Evolutionary conservation across 495 filamentous ascomycete genomes (phyloP).

Genomic region (Penicillium crystallinum): DNA sequence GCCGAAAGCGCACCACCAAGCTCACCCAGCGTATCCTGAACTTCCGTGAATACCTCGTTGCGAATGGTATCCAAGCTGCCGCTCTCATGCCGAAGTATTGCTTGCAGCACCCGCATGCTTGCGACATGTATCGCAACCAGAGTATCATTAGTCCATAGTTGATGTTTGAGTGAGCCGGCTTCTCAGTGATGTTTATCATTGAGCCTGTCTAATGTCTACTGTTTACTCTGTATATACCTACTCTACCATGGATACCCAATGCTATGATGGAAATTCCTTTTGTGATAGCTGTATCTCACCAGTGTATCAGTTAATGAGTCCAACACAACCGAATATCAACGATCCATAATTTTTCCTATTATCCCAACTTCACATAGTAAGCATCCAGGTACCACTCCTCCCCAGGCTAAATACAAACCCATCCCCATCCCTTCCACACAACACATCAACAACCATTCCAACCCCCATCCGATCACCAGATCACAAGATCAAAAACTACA

Average conservation of each 20-base stretch:
- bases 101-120: slow-evolving; percentile 51
- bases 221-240: slow-evolving; percentile 1
- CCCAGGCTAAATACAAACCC: neutral
- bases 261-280: neutral
- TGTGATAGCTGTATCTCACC: no score
- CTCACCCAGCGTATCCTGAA: slow-evolving; percentile 53
- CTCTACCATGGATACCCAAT: slow-evolving; percentile 11
- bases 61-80: slow-evolving; percentile 46
- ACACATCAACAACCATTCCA: neutral
- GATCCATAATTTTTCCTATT: no score
- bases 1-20: slow-evolving; percentile 45
- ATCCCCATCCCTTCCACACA: neutral
- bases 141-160: slow-evolving; percentile 27
- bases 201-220: neutral
- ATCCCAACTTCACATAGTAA: no score
- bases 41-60: slow-evolving; percentile 54
- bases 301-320: no score
- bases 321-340: no score
- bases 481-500: slow-evolving; percentile 4
- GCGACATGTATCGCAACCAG: slow-evolving; percentile 50
- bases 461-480: neutral
- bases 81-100: slow-evolving; percentile 52
- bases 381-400: neutral
- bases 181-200: neutral
- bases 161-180: neutral